phyloP scores from a whole-genome alignment of 1,284 basidiomycete genomes.

The Cryptococcus neoformans region DNA sequence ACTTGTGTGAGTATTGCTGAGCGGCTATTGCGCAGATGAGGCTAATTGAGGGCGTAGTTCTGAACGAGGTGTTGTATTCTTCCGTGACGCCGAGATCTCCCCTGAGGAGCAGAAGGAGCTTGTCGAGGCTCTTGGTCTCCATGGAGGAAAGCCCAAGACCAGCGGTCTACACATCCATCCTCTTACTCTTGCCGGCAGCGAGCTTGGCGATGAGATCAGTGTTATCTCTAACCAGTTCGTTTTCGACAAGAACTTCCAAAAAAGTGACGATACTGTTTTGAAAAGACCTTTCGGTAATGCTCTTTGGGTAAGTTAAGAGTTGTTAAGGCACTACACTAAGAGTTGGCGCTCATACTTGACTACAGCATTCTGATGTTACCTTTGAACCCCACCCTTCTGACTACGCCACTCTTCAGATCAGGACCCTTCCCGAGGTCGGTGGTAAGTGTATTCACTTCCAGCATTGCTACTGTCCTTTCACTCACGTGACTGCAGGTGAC shows the following conservation, averaged over 20 bases:
- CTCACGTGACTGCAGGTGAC: constrained; percentile 33
- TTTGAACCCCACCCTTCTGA: constrained; percentile 66
- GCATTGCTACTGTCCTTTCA: too few species aligned
- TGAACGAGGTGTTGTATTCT: constrained; percentile 69
- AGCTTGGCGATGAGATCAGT: constrained; percentile 36
- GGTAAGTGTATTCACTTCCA: not conserved
- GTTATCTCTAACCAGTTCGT: constrained; percentile 29
- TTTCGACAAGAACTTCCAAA: constrained; percentile 24
- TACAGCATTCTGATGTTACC: constrained; percentile 58
- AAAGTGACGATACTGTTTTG: constrained; percentile 13
- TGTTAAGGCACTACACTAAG: not conserved
- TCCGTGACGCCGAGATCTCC: constrained; percentile 55
- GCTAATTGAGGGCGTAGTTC: constrained; percentile 35
- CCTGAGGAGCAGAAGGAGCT: constrained; percentile 54
- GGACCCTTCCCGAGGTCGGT: constrained; percentile 1
- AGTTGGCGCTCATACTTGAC: not conserved
- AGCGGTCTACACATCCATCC: constrained; percentile 65
- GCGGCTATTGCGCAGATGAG: not conserved
- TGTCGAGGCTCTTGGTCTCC: constrained; percentile 55
- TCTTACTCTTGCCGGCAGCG: constrained; percentile 53
- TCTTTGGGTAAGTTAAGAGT: constrained; percentile 18
- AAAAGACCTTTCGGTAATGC: constrained; percentile 12
- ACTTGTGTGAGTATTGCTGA: constrained; percentile 24
- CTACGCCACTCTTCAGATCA: constrained; percentile 45
- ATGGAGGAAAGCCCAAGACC: constrained; percentile 58